Base-by-base conservation (phyloP, 164 flowering plant genomes). In the Cinnamomum chago region DNA sequence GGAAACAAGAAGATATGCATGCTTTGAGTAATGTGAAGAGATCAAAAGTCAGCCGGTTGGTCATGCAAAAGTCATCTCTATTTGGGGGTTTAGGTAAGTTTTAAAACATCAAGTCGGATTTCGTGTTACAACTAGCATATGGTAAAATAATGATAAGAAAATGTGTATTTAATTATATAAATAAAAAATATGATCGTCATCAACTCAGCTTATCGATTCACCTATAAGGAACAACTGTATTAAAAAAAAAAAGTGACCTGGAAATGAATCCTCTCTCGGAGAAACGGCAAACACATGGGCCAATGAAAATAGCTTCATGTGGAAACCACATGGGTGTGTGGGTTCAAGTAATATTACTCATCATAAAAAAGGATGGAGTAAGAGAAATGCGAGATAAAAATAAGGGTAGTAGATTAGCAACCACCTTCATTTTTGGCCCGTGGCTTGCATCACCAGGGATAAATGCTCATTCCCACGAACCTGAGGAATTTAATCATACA, bases 51-150 rank as follows among this genome's bases (percentile, higher is more conserved):
- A 78, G 88, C 73, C 88, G 77, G 33, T 12, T 95, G 77, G 72
- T 80, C 52, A 78, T 95, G 74, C 98, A 89, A 76, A 93, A 88
- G 84, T 84, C 91, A 25, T 84, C 96, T 72, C 86, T 95, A 92
- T 84, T 93, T 81, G 92, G 64, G 25, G 70, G 93, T 70, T 76
- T 92, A 58, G 97, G 97, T 92, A 89, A 79, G 27, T 67, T 58
- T 60, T 23, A 18, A 22, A 67, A 67, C 70, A 33, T 71, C 65
- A 12, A 24, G 72, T 51, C 70, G 33, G 64, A n/a, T n/a, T 20
- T 47, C 35, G 24, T 27, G 1, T 70, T 25, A 30, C 47, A 67
- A 30, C 47, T 67, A 68, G 40, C 3, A 2, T 9, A n/a, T n/a
- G 10, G 72, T 13, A 23, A 50, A 52, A 33, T 70, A 50, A 24